Conservation (phyloP, 179 eudicot genomes). For the Silene noctiflora region DNA sequence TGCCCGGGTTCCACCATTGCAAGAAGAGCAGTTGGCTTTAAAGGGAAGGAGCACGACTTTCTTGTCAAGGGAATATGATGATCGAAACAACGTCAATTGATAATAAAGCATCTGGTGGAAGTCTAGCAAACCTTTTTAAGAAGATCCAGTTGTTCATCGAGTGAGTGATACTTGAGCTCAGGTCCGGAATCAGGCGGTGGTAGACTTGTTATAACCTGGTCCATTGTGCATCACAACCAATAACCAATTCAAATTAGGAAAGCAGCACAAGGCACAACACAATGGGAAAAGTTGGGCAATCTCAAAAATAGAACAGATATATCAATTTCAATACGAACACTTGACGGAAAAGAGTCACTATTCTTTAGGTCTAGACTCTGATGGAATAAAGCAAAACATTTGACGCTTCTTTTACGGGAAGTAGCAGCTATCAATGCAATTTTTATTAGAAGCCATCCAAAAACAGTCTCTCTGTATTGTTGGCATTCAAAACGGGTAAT, state of each 20-base stretch:
- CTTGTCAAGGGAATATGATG: not conserved
- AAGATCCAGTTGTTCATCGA: slow-evolving; percentile 67
- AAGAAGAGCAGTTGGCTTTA: no score
- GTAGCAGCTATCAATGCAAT: no score
- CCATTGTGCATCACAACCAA: not conserved
- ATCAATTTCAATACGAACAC: not conserved
- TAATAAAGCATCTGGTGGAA: not conserved
- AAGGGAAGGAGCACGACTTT: not conserved
- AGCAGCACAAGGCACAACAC: not conserved
- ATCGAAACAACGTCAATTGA: no score
- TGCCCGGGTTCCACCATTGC: no score
- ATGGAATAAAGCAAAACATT: no score
- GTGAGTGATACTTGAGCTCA: slow-evolving; percentile 56
- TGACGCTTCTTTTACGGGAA: no score
- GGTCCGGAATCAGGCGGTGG: slow-evolving; percentile 84
- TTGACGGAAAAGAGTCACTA: no score
- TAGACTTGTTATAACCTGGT: slow-evolving; percentile 81
- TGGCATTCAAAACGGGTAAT: no score
- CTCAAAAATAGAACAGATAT: not conserved
- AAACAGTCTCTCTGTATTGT: no score
- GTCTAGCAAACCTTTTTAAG: slow-evolving; percentile 55
- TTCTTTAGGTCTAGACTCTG: not conserved
- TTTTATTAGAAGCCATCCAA: no score
- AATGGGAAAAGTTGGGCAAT: not conserved
- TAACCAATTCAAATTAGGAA: not conserved